Evolutionary conservation across 345 rosid genomes (phyloP).

Genomic region (Aquilaria yunnanensis): DNA sequence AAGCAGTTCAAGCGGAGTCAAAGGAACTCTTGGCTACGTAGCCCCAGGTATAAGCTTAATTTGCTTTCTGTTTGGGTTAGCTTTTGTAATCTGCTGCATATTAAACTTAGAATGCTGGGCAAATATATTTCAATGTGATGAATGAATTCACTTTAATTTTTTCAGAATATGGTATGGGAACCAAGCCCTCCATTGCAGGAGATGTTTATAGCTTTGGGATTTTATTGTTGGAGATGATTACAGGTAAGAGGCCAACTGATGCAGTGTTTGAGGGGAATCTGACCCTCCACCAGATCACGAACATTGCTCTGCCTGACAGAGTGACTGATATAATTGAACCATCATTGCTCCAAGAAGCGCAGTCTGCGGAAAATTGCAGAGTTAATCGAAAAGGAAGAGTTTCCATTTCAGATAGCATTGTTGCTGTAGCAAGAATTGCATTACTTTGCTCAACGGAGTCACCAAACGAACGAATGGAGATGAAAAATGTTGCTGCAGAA

Average conservation of each 20-base stretch:
- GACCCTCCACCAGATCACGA: too few relatives aligned
- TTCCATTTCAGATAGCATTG: too few relatives aligned
- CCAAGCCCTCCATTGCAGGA: constrained; percentile 1
- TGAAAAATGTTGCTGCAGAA: too few relatives aligned
- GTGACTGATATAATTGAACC: too few relatives aligned
- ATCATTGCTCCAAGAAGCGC: too few relatives aligned
- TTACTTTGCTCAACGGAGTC: too few relatives aligned
- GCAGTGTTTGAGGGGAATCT: neutral
- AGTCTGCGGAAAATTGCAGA: too few relatives aligned
- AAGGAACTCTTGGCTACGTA: constrained; percentile 9
- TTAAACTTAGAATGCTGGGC: neutral
- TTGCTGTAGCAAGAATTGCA: too few relatives aligned
- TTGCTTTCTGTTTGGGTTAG: neutral
- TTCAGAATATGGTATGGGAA: constrained; percentile 7
- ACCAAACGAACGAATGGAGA: too few relatives aligned
- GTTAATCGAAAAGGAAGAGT: too few relatives aligned
- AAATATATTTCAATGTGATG: neutral
- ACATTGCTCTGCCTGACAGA: too few relatives aligned
- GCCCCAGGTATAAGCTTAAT: constrained; percentile 7
- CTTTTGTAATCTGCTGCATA: too few relatives aligned
- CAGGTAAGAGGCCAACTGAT: constrained; percentile 5
- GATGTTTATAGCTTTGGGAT: constrained; percentile 11
- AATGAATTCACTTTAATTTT: neutral
- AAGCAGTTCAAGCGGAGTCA: constrained; percentile 11
- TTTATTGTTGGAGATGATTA: constrained; percentile 9